phyloP scores from a whole-genome alignment of 306 rosid species.

The Cucurbita pepo region DNA sequence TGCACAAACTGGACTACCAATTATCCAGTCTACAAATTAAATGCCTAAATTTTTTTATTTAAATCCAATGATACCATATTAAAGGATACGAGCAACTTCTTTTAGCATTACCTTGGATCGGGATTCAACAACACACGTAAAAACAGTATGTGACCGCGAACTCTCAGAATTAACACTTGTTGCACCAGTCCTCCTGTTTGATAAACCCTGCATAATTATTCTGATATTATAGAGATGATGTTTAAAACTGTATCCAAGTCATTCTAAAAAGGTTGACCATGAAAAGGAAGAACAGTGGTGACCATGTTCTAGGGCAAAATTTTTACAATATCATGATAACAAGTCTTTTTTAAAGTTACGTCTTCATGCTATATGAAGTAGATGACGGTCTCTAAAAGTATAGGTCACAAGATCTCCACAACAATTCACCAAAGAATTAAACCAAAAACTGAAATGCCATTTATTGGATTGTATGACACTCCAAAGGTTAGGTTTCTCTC shows the following conservation, averaged over 20 bases:
- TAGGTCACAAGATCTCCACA: no score
- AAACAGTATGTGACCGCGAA: conserved; percentile 98
- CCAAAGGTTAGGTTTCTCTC: no score
- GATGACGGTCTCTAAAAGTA: neutral
- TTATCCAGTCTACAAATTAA: neutral
- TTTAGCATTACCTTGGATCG: conserved; percentile 62
- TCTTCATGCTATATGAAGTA: neutral
- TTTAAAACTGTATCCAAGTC: neutral
- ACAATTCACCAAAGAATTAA: no score
- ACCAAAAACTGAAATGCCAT: no score
- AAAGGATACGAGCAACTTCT: neutral
- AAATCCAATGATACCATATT: neutral
- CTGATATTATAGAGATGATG: neutral
- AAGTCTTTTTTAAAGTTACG: neutral
- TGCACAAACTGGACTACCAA: neutral
- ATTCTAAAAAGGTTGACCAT: neutral
- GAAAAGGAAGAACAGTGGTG: neutral
- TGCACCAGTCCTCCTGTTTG: conserved; percentile 90
- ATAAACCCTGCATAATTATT: conserved; percentile 58
- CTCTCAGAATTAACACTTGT: conserved; percentile 96
- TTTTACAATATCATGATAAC: neutral
- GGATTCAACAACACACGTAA: conserved; percentile 89
- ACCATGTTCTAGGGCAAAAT: neutral
- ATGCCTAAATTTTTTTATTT: neutral
- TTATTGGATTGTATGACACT: no score